phyloP scores from a whole-genome alignment of 2,329 filamentous ascomycete species.

The Colletotrichum incanum region DNA sequence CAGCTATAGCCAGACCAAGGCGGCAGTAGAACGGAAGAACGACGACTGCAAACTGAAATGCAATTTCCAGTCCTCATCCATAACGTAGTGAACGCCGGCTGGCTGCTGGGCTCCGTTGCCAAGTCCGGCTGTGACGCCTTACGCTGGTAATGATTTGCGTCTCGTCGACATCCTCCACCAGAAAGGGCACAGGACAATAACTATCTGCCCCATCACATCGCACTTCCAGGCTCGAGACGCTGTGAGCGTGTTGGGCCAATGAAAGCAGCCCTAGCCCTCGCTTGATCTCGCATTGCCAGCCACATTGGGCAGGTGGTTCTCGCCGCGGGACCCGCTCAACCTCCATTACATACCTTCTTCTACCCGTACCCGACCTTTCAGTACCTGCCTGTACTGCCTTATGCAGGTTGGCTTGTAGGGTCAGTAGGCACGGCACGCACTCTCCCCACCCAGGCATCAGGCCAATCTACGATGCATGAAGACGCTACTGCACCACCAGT shows the following conservation, averaged over 20 bases:
- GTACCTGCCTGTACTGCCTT: not conserved
- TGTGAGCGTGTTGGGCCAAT: not conserved
- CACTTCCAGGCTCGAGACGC: not conserved
- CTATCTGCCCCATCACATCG: not conserved
- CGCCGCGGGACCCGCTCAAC: not conserved
- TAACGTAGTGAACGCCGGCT: not conserved
- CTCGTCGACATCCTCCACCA: not conserved
- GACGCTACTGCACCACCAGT: not conserved
- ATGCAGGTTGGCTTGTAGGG: too few species aligned
- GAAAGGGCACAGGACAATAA: not conserved
- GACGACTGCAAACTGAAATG: not conserved
- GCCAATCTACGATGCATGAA: not conserved
- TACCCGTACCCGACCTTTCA: not conserved
- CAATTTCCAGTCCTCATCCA: not conserved
- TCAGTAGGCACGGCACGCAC: not conserved
- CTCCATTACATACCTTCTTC: not conserved
- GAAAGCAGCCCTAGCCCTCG: not conserved
- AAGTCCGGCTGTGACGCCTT: not conserved
- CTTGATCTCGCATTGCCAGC: slow-evolving; percentile 28
- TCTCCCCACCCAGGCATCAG: not conserved
- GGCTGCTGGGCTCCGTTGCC: slow-evolving; percentile 1
- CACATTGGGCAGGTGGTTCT: slow-evolving; percentile 32
- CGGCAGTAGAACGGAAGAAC: not conserved
- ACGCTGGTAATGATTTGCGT: slow-evolving; percentile 1
- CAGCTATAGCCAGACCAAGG: not conserved